phyloP scores from a whole-genome alignment of 192 early-diverging fungal genomes.

The Lobosporangium transversale region DNA sequence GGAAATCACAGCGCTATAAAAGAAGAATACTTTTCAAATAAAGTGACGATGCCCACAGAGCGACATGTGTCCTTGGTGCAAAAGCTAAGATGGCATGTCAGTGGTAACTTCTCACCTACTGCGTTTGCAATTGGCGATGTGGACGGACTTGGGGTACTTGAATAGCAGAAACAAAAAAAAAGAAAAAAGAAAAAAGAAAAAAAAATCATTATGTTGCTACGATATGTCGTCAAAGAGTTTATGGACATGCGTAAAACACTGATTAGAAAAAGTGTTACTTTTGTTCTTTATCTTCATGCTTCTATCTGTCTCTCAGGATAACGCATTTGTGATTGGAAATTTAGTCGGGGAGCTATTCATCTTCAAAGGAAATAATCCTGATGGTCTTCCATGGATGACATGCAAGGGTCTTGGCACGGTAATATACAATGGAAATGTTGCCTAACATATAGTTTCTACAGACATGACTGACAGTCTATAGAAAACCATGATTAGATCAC shows the following conservation, averaged over 20 bases:
- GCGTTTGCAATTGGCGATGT: constrained; percentile 68
- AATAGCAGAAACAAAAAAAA: background rate
- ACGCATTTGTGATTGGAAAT: constrained; percentile 71
- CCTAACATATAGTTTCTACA: background rate
- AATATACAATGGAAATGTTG: background rate
- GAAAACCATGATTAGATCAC: constrained; percentile 55
- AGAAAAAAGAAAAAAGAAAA: background rate
- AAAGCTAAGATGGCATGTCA: constrained; percentile 61
- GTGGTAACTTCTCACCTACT: constrained; percentile 67
- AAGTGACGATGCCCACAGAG: constrained; percentile 33
- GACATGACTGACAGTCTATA: background rate
- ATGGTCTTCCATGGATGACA: constrained; percentile 54
- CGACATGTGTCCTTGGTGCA: constrained; percentile 66
- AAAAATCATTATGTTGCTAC: background rate
- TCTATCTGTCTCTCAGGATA: constrained; percentile 50
- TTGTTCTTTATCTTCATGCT: background rate
- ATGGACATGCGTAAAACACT: no score
- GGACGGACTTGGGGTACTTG: constrained; percentile 63
- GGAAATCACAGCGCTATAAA: no score
- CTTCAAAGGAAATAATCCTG: constrained; percentile 61
- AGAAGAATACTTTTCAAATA: no score
- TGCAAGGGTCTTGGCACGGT: constrained; percentile 67
- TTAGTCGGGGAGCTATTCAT: constrained; percentile 65
- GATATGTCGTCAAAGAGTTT: background rate
- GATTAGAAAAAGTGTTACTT: background rate